phyloP scores from a whole-genome alignment of 148 eudicot genomes.

The Rhododendron griersonianum region DNA sequence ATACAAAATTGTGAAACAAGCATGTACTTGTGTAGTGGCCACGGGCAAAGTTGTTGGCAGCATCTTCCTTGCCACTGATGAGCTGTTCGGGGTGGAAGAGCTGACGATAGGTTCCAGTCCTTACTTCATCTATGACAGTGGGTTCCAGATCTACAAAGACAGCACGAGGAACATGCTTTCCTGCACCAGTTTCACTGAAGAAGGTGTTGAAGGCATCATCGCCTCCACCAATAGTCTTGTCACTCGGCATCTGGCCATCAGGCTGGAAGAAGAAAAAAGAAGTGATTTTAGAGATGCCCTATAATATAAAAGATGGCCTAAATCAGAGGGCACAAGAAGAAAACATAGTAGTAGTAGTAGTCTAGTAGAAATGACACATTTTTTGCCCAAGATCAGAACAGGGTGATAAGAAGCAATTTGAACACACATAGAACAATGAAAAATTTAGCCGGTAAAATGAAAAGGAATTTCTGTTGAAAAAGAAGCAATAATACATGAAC shows the following conservation, averaged over 20 bases:
- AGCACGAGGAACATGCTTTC: constrained; percentile 39
- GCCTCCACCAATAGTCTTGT: constrained; percentile 31
- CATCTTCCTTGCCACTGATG: constrained; percentile 36
- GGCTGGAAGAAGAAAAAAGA: constrained; percentile 17
- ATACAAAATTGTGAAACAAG: neutral
- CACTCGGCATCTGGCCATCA: constrained; percentile 41
- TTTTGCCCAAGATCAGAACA: neutral
- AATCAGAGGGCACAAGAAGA: neutral
- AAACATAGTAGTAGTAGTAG: neutral
- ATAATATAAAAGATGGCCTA: neutral
- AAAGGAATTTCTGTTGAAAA: neutral
- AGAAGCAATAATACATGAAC: neutral
- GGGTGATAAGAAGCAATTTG: neutral
- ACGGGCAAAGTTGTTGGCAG: constrained; percentile 36
- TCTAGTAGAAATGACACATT: neutral
- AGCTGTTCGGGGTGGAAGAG: constrained; percentile 38
- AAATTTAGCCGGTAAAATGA: neutral
- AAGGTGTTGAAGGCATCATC: constrained; percentile 35
- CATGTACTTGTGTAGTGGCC: constrained; percentile 33
- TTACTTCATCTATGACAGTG: constrained; percentile 39
- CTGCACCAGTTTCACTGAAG: constrained; percentile 35
- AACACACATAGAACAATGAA: neutral
- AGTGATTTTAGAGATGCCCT: neutral
- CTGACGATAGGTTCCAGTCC: constrained; percentile 34
- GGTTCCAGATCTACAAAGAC: constrained; percentile 38